Percentiles rank a stretch among this genome's conserved stretches.
These are phyloP conservation scores for Athelia sp. DNA, from an alignment of 1,284 basidiomycete genomes.

Conservation along the genomic window DNA sequence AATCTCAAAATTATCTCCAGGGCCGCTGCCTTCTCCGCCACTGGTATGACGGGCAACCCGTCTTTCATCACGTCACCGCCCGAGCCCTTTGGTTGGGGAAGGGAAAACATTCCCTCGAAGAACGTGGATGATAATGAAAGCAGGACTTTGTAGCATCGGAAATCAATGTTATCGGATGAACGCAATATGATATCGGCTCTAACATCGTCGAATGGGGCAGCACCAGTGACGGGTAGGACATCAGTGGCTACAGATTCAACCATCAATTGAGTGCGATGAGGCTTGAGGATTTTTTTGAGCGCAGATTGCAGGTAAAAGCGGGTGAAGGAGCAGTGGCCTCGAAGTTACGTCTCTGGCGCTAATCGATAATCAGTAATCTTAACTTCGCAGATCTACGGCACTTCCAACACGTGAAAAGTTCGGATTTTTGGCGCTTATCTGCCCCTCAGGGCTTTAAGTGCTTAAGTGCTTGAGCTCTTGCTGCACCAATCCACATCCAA, in stretches of 20 bases:
- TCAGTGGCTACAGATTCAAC: no score
- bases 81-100: slow-evolving; percentile 7
- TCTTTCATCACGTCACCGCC: slow-evolving; percentile 10
- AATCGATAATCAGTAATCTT: no score
- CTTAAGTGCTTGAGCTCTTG: no score
- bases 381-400: no score
- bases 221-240: not conserved
- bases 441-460: no score
- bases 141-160: slow-evolving; percentile 27
- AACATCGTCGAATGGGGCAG: not conserved
- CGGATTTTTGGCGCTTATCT: no score
- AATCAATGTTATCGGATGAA: slow-evolving; percentile 31
- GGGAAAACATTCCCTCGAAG: slow-evolving; percentile 34
- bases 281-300: not conserved
- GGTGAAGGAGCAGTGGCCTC: not conserved
- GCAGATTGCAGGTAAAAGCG: not conserved
- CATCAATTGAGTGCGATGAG: no score
- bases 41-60: slow-evolving; percentile 22
- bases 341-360: not conserved
- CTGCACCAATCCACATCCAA: no score
- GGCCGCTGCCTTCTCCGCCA: slow-evolving; percentile 25
- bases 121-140: slow-evolving; percentile 28
- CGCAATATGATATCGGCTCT: slow-evolving; percentile 30
- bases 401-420: no score
- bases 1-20: not conserved